Evolutionary conservation across 2,329 filamentous ascomycete species (phyloP), one percentile per base, ranked within the genome.

Genomic region (Aspergillus caelatus): DNA sequence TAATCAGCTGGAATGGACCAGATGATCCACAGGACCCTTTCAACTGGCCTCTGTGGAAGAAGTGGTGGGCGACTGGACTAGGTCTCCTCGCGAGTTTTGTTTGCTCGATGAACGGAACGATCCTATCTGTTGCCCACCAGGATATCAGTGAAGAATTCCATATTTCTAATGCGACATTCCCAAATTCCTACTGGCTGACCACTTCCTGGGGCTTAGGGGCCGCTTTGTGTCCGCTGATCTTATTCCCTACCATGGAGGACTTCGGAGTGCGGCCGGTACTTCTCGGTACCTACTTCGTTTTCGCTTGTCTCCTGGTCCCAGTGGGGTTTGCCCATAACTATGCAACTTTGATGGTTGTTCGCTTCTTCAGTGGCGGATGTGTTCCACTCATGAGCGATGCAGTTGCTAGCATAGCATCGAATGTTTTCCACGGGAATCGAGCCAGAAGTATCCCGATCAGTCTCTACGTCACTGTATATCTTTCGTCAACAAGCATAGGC

Each of bases 201-300:
- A 70, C 74, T 16, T 74, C 72, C 11, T 77, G 75, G 75, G 73
- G 69, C 32, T 16, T 75, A 11, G 75, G 75, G 0, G 75, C 70
- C 8, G 73, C 65, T 8, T 62, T 67, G 39, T 76, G 65, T 46
- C 70, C 74, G 3, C 61, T 77, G 12, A 57, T 76, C 4, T 61
- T 77, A 30, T 66, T 77, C 11, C 75, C 75, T 2, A 61, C 77
- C 26, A 76, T 74, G 68, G 75, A 83, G 64, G 75, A 78, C 45
- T 80, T 79, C 59, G 80, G 81, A 30, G 73, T 80, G 7, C 70
- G 79, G 62, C 73, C 72, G 58, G 79, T 79, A 21, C 81, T 82
- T 60, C 63, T 82, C 41, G 68, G 62, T 11, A 72, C 77, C 5
- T 80, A 80, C 60, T 65, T 75, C 7, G 55, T 72, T 12, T 73